Evolutionary conservation across 768 basidiomycete species (phyloP), one percentile per base, ranked within the genome.

Genomic region (Lactarius akahatsu): DNA sequence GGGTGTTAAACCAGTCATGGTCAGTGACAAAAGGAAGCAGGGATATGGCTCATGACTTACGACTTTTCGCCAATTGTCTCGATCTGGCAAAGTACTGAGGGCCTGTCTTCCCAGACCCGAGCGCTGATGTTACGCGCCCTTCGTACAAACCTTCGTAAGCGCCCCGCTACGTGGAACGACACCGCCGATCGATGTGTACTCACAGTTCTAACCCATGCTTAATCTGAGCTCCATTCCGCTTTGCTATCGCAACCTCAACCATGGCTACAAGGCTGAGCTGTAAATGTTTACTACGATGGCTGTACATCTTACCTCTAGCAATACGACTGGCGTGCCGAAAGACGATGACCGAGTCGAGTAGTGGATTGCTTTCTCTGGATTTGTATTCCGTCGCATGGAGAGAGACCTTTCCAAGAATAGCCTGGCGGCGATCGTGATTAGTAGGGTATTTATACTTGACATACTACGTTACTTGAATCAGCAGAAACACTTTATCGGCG

Each of bases 21-120:
- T 15, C 32, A 11, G 6, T 23, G 32, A 30, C 1, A 54, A 26
- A 26, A 20, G 30, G 43, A n/a, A 34, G n/a, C 2, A 58, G 18
- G n/a, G 8, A 5, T n/a, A 60, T 26, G 34, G 56, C 9, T 30
- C 30, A 65, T 61, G 16, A 76, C 89, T 74, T 64, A 93, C 92
- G 91, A 92, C 84, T 93, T 94, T 73, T 94, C 92, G 38, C 96
- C 96, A 50, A 98, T 88, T n/a, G 88, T 85, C 40, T 91, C 87
- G 59, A 98, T 82, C 74, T 98, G 96, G 16, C 90, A 83, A 62
- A 98, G 82, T 8, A 96, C 89, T 16, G 88, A 79, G 5, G 94
- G 87, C 23, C 91, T 80, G 72, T 94, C 90, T 72, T 98, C 96
- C 96, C 96, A 98, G 52, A 93, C 89, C 71, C 89, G 94, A 4